Conservation (phyloP, 176 grass and related monocot species). For the Zoysia pacifica region DNA sequence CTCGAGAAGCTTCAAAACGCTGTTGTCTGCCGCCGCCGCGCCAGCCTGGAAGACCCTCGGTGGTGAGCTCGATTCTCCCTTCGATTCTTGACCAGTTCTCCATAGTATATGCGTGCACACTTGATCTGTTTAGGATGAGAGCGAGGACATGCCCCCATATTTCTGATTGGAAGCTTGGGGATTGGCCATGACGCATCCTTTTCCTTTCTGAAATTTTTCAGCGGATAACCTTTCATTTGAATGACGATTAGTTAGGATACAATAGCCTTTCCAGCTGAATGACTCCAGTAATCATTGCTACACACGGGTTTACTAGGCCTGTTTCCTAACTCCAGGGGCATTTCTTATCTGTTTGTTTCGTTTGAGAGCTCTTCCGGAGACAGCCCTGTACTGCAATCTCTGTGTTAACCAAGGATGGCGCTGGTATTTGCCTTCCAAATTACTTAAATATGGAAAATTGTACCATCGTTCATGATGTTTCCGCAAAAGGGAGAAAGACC, state of each 20-base stretch:
- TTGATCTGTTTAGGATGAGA: conserved; percentile 51
- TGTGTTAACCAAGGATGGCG: conserved; percentile 62
- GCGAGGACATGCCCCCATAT: conserved; percentile 10
- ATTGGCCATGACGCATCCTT: conserved; percentile 30
- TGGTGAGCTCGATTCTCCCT: conserved; percentile 33
- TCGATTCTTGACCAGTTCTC: background rate
- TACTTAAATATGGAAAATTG: conserved; percentile 62
- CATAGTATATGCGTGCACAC: background rate
- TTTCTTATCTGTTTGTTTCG: conserved; percentile 24
- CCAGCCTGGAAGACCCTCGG: conserved; percentile 63
- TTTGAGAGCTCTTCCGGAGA: background rate
- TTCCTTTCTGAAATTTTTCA: background rate
- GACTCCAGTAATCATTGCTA: conserved; percentile 60
- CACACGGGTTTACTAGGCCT: conserved; percentile 78
- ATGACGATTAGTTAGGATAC: conserved; percentile 33
- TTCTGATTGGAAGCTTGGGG: conserved; percentile 37
- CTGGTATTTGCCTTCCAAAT: conserved; percentile 70
- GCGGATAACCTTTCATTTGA: conserved; percentile 30
- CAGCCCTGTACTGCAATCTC: conserved; percentile 68
- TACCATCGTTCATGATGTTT: conserved; percentile 27
- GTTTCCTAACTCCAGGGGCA: conserved; percentile 69
- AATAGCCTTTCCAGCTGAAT: conserved; percentile 37
- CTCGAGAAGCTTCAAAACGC: too few species aligned
- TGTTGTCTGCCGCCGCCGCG: conserved; percentile 34
- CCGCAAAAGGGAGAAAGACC: conserved; percentile 39